A percentile compares a stretch with the other conserved stretches of the same genome.
phyloP scores from a whole-genome alignment of 495 filamentous ascomycete species.

The Hypomontagnella monticulosa region DNA sequence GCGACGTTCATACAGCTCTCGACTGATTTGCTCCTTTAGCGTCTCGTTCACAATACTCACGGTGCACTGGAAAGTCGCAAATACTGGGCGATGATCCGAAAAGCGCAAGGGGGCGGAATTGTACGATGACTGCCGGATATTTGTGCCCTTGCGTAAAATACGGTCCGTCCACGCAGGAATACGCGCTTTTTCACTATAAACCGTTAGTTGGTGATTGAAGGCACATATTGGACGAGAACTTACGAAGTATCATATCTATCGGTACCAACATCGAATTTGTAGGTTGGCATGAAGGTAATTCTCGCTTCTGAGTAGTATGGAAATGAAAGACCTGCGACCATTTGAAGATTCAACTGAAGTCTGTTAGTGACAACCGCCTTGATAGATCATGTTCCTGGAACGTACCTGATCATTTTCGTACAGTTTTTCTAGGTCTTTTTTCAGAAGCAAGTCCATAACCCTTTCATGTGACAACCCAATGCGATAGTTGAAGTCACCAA shows the following conservation, averaged over 20 bases:
- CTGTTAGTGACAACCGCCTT: slow-evolving; percentile 29
- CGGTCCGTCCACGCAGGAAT: slow-evolving; percentile 99
- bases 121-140: slow-evolving; percentile 84
- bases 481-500: slow-evolving; percentile 98
- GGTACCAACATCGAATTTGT: slow-evolving; percentile 89
- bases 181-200: slow-evolving; percentile 80
- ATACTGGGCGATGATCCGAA: slow-evolving; percentile 95
- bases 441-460: slow-evolving; percentile 76
- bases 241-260: slow-evolving; percentile 94
- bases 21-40: slow-evolving; percentile 73
- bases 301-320: slow-evolving; percentile 88
- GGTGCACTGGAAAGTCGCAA: slow-evolving; percentile 82
- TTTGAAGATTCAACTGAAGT: slow-evolving; percentile 86
- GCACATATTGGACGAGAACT: slow-evolving; percentile 42
- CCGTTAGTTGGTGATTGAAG: slow-evolving; percentile 16
- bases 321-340: slow-evolving; percentile 90
- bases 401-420: slow-evolving; percentile 92
- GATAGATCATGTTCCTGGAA: background rate
- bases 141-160: slow-evolving; percentile 83
- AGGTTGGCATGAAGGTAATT: slow-evolving; percentile 89
- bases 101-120: slow-evolving; percentile 79
- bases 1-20: slow-evolving; percentile 74
- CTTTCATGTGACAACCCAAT: slow-evolving; percentile 86
- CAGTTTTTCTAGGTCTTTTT: slow-evolving; percentile 76
- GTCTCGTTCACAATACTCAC: slow-evolving; percentile 81